Conservation (phyloP, 768 basidiomycete species). For the Phanerochaete sordida region DNA sequence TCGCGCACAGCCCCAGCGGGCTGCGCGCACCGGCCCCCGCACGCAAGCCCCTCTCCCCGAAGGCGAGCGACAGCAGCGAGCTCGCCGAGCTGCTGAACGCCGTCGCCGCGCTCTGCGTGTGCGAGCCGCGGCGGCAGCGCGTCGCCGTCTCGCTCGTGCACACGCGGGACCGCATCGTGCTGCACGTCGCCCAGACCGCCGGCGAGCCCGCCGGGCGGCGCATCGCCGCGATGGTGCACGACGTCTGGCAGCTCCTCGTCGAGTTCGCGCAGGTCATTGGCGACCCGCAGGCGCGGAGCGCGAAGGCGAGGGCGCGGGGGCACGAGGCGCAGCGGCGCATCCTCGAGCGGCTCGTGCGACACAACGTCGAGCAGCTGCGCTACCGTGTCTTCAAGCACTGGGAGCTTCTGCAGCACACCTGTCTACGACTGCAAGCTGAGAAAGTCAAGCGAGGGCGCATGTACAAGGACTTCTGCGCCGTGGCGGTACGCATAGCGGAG, state of each 20-base stretch:
- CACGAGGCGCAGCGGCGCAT: conserved; percentile 2
- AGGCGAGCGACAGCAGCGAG: background rate
- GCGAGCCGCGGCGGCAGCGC: background rate
- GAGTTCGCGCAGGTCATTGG: background rate
- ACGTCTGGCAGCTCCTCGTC: background rate
- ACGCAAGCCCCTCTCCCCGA: background rate
- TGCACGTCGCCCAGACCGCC: background rate
- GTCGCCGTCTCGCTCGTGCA: conserved; percentile 1
- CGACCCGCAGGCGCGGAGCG: background rate
- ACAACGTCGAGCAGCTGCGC: background rate
- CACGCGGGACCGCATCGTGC: background rate
- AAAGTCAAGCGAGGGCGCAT: background rate
- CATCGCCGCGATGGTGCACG: background rate
- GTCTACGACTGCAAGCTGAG: background rate
- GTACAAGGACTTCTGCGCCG: background rate
- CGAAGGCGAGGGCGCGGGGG: background rate
- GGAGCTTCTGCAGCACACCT: background rate
- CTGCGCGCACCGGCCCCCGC: background rate
- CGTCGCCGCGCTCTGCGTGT: background rate
- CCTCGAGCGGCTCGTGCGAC: background rate
- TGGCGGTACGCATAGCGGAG: background rate
- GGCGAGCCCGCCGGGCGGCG: background rate
- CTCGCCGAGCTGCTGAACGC: background rate
- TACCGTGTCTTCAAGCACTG: background rate
- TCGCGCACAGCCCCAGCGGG: background rate